Evolutionary conservation across 805 yeast genomes (phyloP).

Genomic region (Wickerhamiella siamensis): DNA sequence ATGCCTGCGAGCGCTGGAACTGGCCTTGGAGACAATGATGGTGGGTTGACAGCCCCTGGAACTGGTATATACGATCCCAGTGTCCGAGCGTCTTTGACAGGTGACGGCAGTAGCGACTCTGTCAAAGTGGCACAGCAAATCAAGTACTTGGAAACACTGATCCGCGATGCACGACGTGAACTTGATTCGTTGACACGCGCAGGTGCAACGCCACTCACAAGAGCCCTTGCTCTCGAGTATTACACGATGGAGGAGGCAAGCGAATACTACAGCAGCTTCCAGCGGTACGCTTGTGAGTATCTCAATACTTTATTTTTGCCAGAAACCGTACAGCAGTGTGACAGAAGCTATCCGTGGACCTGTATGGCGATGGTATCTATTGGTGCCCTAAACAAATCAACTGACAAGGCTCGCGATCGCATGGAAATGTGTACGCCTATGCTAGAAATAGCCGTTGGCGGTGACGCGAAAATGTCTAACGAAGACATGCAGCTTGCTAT

Average conservation of each 20-base stretch:
- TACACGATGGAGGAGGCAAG: constrained; percentile 11
- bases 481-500: constrained; percentile 9
- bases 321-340: constrained; percentile 8
- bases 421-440: constrained; percentile 2
- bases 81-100: background rate
- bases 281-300: constrained; percentile 2
- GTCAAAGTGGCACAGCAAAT: constrained; percentile 6
- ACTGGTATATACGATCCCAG: background rate
- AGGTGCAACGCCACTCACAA: constrained; percentile 9
- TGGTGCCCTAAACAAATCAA: constrained; percentile 10
- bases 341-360: constrained; percentile 12
- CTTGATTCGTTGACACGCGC: constrained; percentile 6
- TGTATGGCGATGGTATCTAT: constrained; percentile 15
- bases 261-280: constrained; percentile 5
- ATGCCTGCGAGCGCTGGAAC: too few relatives aligned
- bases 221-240: constrained; percentile 9
- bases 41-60: background rate
- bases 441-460: constrained; percentile 2
- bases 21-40: too few relatives aligned
- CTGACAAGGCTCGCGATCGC: constrained; percentile 1
- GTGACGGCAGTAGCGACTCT: background rate
- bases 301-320: constrained; percentile 6
- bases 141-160: constrained; percentile 12
- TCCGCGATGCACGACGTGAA: constrained; percentile 14
- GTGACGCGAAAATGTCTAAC: background rate